Conservation (phyloP, 1,284 basidiomycete genomes). For the Trichosporon faecale region DNA sequence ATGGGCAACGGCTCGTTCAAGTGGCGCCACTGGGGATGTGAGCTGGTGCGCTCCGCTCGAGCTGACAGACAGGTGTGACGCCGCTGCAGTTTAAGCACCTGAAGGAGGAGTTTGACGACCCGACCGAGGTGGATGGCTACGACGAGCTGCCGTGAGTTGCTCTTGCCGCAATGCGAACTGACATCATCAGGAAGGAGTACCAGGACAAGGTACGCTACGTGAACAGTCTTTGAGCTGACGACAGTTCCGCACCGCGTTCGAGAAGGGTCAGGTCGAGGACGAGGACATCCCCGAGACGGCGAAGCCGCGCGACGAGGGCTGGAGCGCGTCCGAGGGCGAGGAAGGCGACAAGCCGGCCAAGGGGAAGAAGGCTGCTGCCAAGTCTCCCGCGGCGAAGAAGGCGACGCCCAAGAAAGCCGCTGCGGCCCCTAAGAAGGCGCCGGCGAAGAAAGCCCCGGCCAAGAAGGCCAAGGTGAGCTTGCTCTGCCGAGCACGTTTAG, state of each 20-base stretch:
- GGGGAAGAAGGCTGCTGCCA: constrained; percentile 6
- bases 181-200: constrained; percentile 54
- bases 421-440: background rate
- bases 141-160: constrained; percentile 45
- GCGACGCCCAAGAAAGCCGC: constrained; percentile 11
- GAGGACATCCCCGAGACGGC: constrained; percentile 74
- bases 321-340: constrained; percentile 10
- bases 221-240: background rate
- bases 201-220: constrained; percentile 55
- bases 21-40: constrained; percentile 51
- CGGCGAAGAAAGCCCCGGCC: background rate
- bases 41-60: constrained; percentile 17
- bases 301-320: constrained; percentile 33
- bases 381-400: constrained; percentile 9
- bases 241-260: constrained; percentile 64
- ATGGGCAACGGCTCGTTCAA: constrained; percentile 66
- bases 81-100: constrained; percentile 67
- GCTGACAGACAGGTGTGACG: constrained; percentile 77
- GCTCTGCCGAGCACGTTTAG: background rate
- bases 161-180: no score
- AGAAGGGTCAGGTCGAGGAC: constrained; percentile 68
- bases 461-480: constrained; percentile 8
- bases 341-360: constrained; percentile 31
- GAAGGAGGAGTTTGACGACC: constrained; percentile 61
- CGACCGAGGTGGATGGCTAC: constrained; percentile 56